Base-by-base conservation (phyloP, 176 grass and related monocot species). In the Oryza longistaminata region DNA sequence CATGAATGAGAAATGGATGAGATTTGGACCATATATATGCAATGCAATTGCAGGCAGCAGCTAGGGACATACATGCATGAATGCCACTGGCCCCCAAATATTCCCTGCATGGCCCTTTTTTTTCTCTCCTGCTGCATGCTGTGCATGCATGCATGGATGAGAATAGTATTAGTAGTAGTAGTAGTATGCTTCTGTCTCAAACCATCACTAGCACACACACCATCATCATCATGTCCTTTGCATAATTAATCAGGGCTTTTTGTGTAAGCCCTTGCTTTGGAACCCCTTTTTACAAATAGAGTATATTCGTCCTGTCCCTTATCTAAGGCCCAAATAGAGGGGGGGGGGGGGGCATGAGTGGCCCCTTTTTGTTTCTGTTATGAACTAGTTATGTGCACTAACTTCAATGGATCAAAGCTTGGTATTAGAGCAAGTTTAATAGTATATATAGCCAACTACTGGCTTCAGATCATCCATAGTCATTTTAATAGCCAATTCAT, bases 261-360 rank as follows among this genome's bases (percentile, higher is more conserved):
- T 62, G 58, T 62, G 58, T 48, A 73, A 73, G 79, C 24, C 17
- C 35, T 58, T 61, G 68, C 76, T 81, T 81, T 81, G 65, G 71
- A 85, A 25, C 71, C 83, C 46, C 84, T 83, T 83, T 83, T 52
- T 75, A 45, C 69, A 87, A 74, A 82, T 52, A 62, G 58, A 62
- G 58, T 62, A 90, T 90, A 90, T 87, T 79, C 84, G 35, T 50
- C 84, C 50, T 90, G 88, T 87, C 88, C 83, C 79, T 86, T 73
- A 10, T 16, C 61, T 66, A 46, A 25, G 37, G 24, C 64, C 42
- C 50, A 87, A 72, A 74, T 24, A 67, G 58, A 24, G 40, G 27
- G 27, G 52, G 31, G 40, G 31, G 40, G 52, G 31, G 31, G 49
- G 74, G 33, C 75, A 90, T 87, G 80, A 84, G 50, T 80, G 81